Percentiles rank a stretch among this genome's conserved stretches.
phyloP scores from a whole-genome alignment of 441 rosid species.

The Arabidopsis hybrid region DNA sequence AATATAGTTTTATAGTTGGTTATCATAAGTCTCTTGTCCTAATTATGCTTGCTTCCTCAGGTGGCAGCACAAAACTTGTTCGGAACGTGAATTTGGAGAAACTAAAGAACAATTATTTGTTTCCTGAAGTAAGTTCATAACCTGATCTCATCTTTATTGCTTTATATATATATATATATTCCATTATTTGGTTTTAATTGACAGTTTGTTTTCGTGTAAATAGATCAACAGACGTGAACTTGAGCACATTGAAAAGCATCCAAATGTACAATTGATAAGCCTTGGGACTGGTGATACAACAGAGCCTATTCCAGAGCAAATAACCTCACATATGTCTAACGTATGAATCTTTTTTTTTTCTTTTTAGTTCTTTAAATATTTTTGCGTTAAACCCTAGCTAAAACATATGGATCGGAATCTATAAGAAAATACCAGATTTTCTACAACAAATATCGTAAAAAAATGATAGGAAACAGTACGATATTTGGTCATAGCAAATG shows the following conservation, averaged over 20 bases:
- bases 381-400: background rate
- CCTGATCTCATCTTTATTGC: slow-evolving; percentile 4
- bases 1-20: slow-evolving; percentile 10
- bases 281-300: slow-evolving; percentile 87
- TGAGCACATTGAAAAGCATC: slow-evolving; percentile 65
- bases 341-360: slow-evolving; percentile 39
- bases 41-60: slow-evolving; percentile 42
- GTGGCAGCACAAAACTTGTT: slow-evolving; percentile 58
- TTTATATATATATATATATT: background rate
- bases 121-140: slow-evolving; percentile 64
- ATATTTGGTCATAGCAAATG: too few relatives aligned
- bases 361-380: background rate
- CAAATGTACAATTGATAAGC: slow-evolving; percentile 71
- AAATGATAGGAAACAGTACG: too few relatives aligned
- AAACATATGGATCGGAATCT: background rate
- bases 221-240: slow-evolving; percentile 70
- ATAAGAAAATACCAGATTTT: too few relatives aligned
- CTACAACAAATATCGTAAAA: too few relatives aligned
- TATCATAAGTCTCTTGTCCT: background rate
- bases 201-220: slow-evolving; percentile 20
- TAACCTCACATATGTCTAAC: slow-evolving; percentile 66
- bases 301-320: slow-evolving; percentile 65
- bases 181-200: background rate
- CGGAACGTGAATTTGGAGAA: slow-evolving; percentile 81
- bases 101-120: slow-evolving; percentile 69